Evolutionary conservation across 441 rosid genomes (phyloP).

Genomic region (Erodium trifolium): DNA sequence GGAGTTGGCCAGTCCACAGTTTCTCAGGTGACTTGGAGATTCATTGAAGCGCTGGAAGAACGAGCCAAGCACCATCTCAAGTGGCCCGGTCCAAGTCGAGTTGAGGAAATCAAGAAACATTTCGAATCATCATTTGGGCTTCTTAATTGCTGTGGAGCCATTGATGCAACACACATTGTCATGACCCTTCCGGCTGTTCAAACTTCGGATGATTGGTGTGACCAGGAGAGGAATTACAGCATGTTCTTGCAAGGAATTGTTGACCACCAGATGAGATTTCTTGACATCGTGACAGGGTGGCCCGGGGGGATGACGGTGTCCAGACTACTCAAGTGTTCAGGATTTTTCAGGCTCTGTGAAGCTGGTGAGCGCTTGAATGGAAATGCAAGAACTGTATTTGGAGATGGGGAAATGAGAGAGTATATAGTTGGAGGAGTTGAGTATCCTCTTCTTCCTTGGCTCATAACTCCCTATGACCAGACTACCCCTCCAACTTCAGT

Average conservation of each 20-base stretch:
- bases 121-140: constrained; percentile 55
- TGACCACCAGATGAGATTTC: constrained; percentile 80
- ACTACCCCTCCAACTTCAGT: constrained; percentile 28
- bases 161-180: constrained; percentile 74
- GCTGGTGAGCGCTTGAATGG: constrained; percentile 57
- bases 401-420: constrained; percentile 46
- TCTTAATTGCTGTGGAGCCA: constrained; percentile 84
- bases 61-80: constrained; percentile 75
- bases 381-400: constrained; percentile 28
- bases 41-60: constrained; percentile 86
- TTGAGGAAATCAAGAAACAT: constrained; percentile 57
- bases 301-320: constrained; percentile 83
- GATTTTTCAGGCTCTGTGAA: constrained; percentile 69
- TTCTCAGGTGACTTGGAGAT: constrained; percentile 95
- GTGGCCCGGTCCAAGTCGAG: constrained; percentile 64
- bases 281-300: constrained; percentile 85
- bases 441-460: constrained; percentile 88
- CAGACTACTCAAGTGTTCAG: constrained; percentile 62
- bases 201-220: constrained; percentile 93
- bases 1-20: constrained; percentile 94
- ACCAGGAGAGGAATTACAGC: constrained; percentile 73
- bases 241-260: constrained; percentile 86
- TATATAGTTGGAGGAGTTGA: constrained; percentile 59
- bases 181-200: constrained; percentile 93
- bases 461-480: constrained; percentile 54